phyloP scores from a whole-genome alignment of 148 eudicot species.

The Rhododendron williamsianum region DNA sequence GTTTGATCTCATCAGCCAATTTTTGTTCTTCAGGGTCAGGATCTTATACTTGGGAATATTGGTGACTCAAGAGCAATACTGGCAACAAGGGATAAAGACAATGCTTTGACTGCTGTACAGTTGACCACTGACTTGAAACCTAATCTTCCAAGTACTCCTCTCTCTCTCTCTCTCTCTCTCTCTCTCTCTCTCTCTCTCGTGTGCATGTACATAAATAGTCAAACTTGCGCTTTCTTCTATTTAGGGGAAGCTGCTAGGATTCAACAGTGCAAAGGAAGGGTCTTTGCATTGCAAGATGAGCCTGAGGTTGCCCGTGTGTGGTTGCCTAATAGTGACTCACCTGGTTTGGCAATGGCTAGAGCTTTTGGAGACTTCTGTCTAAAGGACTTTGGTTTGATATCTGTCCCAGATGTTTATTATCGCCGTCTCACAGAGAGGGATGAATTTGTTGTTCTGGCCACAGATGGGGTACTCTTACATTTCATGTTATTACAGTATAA shows the following conservation, averaged over 20 bases:
- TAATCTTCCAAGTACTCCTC: constrained; percentile 56
- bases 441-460: constrained; percentile 66
- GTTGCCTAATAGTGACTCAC: constrained; percentile 67
- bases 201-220: too few species aligned
- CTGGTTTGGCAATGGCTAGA: constrained; percentile 95
- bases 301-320: constrained; percentile 79
- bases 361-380: constrained; percentile 84
- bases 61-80: constrained; percentile 95
- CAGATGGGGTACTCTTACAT: constrained; percentile 73
- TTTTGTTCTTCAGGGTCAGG: constrained; percentile 48
- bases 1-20: background rate
- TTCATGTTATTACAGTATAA: background rate
- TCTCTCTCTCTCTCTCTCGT: background rate
- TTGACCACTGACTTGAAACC: constrained; percentile 85
- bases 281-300: constrained; percentile 69
- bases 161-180: background rate
- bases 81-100: constrained; percentile 53
- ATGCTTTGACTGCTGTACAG: constrained; percentile 54
- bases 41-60: constrained; percentile 77
- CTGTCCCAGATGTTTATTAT: constrained; percentile 68
- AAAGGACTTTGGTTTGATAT: constrained; percentile 74
- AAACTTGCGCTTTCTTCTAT: background rate
- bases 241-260: constrained; percentile 80
- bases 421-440: constrained; percentile 51
- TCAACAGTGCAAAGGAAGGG: constrained; percentile 64